Base-by-base conservation (phyloP, 805 yeast genomes). In the Metschnikowia kunwiensis region DNA sequence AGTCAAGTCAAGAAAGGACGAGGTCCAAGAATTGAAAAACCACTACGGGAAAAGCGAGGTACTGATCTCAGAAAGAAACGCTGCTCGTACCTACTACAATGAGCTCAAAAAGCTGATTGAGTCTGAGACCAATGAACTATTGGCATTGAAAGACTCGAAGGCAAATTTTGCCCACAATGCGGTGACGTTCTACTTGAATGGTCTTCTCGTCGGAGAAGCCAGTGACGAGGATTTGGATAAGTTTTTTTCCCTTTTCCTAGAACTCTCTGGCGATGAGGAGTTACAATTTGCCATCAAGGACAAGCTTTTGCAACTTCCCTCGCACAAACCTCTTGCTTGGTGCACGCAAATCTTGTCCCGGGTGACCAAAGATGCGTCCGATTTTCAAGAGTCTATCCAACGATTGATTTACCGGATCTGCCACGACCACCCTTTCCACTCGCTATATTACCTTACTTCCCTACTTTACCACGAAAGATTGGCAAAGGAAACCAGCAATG, bases 191-290 rank as follows among this genome's bases (percentile, higher is more conserved):
- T 86, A 81, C 50, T 50, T 87, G 34, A 68, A 63, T 27, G 65
- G 83, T 11, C 58, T 84, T n/a, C 54, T 68, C 13, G 56, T 68
- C 27, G 74, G 70, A 30, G 50, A 51, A 23, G 51, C 46, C 3
- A 65, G 55, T 41, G 74, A 70, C 35, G 76, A 74, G 40, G 82
- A 77, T 33, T 62, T 82, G 19, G 94, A 86, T 52, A 75, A 85
- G 38, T 82, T 89, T 43, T 82, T 89, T 57, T 83, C 89, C 0
- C 57, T 91, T 8, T 91, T 97, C 95, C 66, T 91, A 25, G 84
- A 81, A 42, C 72, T 77, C 46, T 68, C 78, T 2, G 54, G 56
- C 5, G 66, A 68, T 22, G 70, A 58, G 1, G 56, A 51, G 0
- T 60, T 83, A 5, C 80, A 77, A 44, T 42, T 38, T 3, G 47